Conservation (phyloP, 805 yeast genomes). For the Spathaspora passalidarum region DNA sequence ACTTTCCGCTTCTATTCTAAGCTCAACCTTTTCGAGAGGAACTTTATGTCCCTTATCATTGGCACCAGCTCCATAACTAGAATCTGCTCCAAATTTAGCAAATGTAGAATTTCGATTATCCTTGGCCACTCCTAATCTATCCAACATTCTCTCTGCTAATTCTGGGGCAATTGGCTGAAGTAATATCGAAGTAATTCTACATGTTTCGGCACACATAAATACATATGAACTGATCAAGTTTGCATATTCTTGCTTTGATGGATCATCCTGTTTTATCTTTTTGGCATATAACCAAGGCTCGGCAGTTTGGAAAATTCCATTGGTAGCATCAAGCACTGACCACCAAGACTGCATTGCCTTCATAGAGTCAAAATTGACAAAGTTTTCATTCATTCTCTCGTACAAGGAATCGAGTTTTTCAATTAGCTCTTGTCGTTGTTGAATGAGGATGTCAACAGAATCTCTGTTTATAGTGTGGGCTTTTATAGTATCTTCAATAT, state of each 20-base stretch:
- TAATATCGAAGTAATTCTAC: conserved; percentile 64
- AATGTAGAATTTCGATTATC: conserved; percentile 39
- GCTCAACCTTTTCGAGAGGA: conserved; percentile 40
- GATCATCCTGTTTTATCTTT: conserved; percentile 15
- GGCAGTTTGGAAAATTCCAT: conserved; percentile 60
- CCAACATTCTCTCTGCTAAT: conserved; percentile 53
- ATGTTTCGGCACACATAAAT: conserved; percentile 64
- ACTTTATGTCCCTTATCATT: conserved; percentile 47
- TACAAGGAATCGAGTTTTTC: conserved; percentile 32
- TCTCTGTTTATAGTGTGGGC: conserved; percentile 10
- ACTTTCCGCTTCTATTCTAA: conserved; percentile 6
- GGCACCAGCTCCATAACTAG: conserved; percentile 55
- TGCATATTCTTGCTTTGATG: conserved; percentile 6
- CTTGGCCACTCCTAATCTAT: conserved; percentile 55
- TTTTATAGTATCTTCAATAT: conserved; percentile 21
- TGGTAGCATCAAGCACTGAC: conserved; percentile 56
- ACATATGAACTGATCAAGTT: conserved; percentile 48
- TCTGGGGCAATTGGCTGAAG: conserved; percentile 73
- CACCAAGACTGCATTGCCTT: conserved; percentile 58
- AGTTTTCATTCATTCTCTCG: conserved; percentile 37
- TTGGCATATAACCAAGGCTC: conserved; percentile 72
- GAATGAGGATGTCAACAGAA: conserved; percentile 13
- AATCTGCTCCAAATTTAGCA: conserved; percentile 57
- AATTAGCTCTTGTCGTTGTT: conserved; percentile 21
- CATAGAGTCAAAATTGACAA: conserved; percentile 50